Evolutionary conservation across 176 grass and related monocot genomes (phyloP).

Genomic region (Zoysia pacifica): DNA sequence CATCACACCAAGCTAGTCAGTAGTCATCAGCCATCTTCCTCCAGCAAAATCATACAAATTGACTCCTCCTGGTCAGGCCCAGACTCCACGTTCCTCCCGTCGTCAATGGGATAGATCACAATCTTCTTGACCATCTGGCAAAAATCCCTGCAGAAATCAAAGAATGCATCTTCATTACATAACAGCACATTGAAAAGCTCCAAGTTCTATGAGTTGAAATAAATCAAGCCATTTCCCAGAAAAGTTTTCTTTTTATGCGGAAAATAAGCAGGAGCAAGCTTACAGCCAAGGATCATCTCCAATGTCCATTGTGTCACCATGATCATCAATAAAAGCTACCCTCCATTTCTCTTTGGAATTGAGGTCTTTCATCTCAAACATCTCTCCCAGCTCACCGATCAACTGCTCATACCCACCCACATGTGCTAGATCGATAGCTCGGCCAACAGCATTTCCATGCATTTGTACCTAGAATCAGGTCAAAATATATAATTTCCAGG

Average conservation of each 20-base stretch:
- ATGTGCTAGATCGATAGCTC: conserved; percentile 71
- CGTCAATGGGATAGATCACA: conserved; percentile 49
- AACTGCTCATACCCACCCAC: conserved; percentile 62
- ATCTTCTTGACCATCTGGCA: conserved; percentile 66
- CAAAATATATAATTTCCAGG: conserved; percentile 8
- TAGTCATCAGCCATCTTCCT: not conserved
- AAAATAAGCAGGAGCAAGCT: conserved; percentile 31
- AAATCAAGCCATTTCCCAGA: too few relatives aligned
- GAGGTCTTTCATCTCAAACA: conserved; percentile 77
- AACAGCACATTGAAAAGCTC: not conserved
- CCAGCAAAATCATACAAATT: conserved; percentile 1
- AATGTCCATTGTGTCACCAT: conserved; percentile 59
- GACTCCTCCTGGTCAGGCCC: conserved; percentile 7
- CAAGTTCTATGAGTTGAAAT: too few relatives aligned
- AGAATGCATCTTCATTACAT: not conserved
- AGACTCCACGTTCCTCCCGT: conserved; percentile 47
- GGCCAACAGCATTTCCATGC: conserved; percentile 76
- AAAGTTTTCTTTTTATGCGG: not conserved
- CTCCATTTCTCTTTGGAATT: conserved; percentile 62
- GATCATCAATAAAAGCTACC: conserved; percentile 72
- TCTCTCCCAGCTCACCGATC: conserved; percentile 61
- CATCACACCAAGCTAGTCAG: conserved; percentile 25
- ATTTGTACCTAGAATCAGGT: conserved; percentile 80
- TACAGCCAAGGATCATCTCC: conserved; percentile 82
- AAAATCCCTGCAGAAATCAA: conserved; percentile 51